phyloP scores from a whole-genome alignment of 306 rosid genomes.

The Cucurbita pepo region DNA sequence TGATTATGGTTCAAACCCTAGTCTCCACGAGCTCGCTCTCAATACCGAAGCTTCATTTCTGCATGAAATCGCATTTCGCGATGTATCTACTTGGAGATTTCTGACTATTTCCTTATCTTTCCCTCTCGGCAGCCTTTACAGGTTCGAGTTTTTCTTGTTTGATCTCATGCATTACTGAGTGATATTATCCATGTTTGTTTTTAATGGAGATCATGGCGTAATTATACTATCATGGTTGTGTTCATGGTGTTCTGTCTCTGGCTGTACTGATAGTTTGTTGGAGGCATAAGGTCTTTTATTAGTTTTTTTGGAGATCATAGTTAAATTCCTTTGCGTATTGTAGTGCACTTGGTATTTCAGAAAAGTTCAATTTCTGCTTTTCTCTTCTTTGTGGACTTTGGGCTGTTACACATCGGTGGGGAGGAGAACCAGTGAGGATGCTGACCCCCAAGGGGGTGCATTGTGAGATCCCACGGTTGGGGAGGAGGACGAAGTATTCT shows the following conservation, averaged over 20 bases:
- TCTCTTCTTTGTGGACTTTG: too few species aligned
- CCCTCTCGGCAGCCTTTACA: slow-evolving; percentile 12
- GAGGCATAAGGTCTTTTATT: not conserved
- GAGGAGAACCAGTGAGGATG: too few species aligned
- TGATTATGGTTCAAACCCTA: slow-evolving; percentile 1
- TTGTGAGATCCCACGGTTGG: too few species aligned
- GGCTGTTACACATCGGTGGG: too few species aligned
- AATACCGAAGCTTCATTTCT: not conserved
- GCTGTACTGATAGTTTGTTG: not conserved
- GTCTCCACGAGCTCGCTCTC: not conserved
- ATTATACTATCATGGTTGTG: not conserved
- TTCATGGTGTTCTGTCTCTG: not conserved
- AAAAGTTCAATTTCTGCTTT: not conserved
- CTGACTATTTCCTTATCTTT: slow-evolving; percentile 2
- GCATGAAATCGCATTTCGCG: not conserved
- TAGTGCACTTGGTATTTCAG: not conserved
- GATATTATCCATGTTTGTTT: too few species aligned
- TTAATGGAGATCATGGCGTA: too few species aligned
- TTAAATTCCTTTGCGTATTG: not conserved
- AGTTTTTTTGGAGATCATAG: not conserved
- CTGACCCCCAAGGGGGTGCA: too few species aligned
- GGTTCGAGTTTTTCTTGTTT: slow-evolving; percentile 14
- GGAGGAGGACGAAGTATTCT: too few species aligned
- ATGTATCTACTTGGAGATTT: not conserved
- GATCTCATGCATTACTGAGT: too few species aligned